Base-by-base conservation (phyloP, 78 protist species). In the Protostelium mycophagum region DNA sequence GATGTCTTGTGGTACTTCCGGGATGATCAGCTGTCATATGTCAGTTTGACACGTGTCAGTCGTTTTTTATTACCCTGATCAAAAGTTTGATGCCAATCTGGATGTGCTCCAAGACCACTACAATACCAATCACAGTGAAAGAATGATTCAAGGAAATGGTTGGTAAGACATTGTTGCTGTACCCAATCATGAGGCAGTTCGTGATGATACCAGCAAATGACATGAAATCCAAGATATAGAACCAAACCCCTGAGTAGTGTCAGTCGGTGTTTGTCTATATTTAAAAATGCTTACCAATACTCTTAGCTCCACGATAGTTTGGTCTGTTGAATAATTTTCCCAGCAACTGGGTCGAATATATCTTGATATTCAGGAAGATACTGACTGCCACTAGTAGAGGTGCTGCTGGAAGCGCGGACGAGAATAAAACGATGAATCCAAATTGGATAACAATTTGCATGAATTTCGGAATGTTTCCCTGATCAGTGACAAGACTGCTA, bases 361-460 rank as follows among this genome's bases (percentile, higher is more conserved):
- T 51, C 16, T 16, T 5, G 73, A 51, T 51, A 16, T 51, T 51
- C 73, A 5, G 16, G 73, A 25, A 51, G 87, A 95, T 96, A 89
- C 94, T 93, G 34, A 94, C 9, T 5, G 94, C 36, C 28, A 95
- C 91, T 16, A 93, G 36, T 31, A 91, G n/a, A 34, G 96, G 94
- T 28, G 97, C 93, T 10, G 92, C 31, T 0, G 97, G 95, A 28
- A 93, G 88, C 28, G 95, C 96, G 1, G 96, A 87, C 16, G 84
- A 92, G 63, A 96, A 96, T 88, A 96, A 89, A 23, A 88, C 73
- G 34, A 96, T 83, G 86, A 35, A 90, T 1, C 95, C 92, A 31
- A 63, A 92, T 91, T 96, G 97, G 38, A 92, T 34, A 28, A 88
- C 63, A 1, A 91, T 37, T 84, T 91, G 73, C 73, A 51, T 51